Evolutionary conservation across 441 rosid species (phyloP), one percentile per base, ranked within the genome.

Genomic region (Cnidoscolus chayamansa): DNA sequence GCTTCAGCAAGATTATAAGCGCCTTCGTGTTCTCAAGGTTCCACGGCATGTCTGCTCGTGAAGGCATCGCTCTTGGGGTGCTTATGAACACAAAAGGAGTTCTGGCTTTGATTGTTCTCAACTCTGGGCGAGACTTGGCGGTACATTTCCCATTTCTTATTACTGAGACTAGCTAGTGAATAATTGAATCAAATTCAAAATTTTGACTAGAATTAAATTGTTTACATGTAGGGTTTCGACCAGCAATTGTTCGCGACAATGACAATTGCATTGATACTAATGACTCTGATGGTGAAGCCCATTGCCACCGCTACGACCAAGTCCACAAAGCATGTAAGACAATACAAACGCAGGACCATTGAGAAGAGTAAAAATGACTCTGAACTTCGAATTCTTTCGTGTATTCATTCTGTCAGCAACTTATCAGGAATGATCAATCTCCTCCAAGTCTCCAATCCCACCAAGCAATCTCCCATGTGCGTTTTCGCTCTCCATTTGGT

Each of bases 81-180:
- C 84, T 86, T 6, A 78, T 82, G 85, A 86, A 86, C 80, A 84
- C 86, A 4, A 84, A 84, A 76, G 89, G 87, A 1, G 81, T 82
- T 3, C 65, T 82, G 63, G 82, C 81, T 0, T 62, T 84, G 70
- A 73, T 84, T 11, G 35, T 86, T 67, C 67, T 86, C 19, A 81
- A 74, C n/a, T 65, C 68, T 45, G 87, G 89, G 19, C 65, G 80
- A 37, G 72, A 65, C 63, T 12, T 74, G 15, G 25, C 54, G 79
- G 84, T 80, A 71, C n/a, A 12, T 1, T 25, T 51, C 40, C 17
- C 54, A 50, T 49, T 19, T 51, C 45, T 40, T 40, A 40, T 40
- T 40, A 3, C 45, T 6, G 45, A 40, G 7, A 40, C 45, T 35
- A 40, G 40, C 40, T 35, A 35, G 40, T 35, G 40, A 35, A 25